Conservation (phyloP, 768 basidiomycete genomes). For the Cyclocybe cylindracea region DNA sequence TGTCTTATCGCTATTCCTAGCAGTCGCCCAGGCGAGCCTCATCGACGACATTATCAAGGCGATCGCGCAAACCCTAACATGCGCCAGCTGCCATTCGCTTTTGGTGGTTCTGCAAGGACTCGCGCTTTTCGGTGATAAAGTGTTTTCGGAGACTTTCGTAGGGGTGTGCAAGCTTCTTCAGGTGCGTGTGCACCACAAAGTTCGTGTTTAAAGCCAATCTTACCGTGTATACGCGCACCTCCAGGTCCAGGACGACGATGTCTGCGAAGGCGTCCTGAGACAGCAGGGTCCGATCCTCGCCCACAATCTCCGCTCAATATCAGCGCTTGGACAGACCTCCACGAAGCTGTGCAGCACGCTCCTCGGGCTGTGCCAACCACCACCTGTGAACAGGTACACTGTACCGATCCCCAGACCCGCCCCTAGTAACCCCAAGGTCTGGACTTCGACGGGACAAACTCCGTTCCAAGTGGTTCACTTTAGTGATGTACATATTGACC, state of each 20-base stretch:
- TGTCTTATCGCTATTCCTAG: too few species aligned
- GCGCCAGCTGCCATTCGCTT: constrained; percentile 49
- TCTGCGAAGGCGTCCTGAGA: constrained; percentile 49
- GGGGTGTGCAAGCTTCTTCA: constrained; percentile 42
- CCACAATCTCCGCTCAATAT: constrained; percentile 48
- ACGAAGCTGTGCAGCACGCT: constrained; percentile 53
- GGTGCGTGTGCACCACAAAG: constrained; percentile 21
- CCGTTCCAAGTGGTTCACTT: constrained; percentile 59
- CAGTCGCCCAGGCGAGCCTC: constrained; percentile 17
- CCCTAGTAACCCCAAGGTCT: constrained; percentile 30
- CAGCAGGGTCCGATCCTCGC: constrained; percentile 56
- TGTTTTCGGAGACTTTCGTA: constrained; percentile 41
- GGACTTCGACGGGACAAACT: constrained; percentile 32
- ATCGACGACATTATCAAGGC: constrained; percentile 39
- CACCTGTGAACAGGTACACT: constrained; percentile 39
- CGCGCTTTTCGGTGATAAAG: constrained; percentile 46
- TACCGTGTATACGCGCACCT: neutral
- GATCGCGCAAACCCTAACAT: constrained; percentile 43
- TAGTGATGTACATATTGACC: constrained; percentile 60
- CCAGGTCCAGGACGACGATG: constrained; percentile 52
- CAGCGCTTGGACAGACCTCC: constrained; percentile 41
- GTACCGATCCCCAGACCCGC: constrained; percentile 43
- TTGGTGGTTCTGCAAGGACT: constrained; percentile 44
- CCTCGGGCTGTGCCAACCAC: constrained; percentile 51
- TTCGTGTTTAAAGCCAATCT: neutral